Evolutionary conservation across 805 yeast genomes (phyloP).

Genomic region (Sugiyamaella marilandica): DNA sequence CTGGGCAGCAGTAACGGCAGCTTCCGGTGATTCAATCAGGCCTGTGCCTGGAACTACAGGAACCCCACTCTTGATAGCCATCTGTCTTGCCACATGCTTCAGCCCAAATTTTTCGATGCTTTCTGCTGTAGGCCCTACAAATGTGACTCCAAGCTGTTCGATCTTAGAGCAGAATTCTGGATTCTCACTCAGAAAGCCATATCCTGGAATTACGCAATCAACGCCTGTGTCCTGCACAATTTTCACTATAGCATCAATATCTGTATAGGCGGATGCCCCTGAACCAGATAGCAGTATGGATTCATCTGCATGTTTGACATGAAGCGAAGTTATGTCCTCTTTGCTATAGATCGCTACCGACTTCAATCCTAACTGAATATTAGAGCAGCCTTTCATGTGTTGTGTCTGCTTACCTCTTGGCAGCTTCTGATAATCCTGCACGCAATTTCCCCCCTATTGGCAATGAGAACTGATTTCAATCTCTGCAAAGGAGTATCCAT

Average conservation of each 20-base stretch:
- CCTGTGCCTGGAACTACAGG: slow-evolving; percentile 98
- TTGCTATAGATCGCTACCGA: slow-evolving; percentile 87
- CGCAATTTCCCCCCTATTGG: slow-evolving; percentile 96
- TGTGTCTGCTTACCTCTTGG: not conserved
- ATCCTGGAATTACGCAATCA: slow-evolving; percentile 93
- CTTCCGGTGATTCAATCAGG: slow-evolving; percentile 60
- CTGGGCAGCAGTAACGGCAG: slow-evolving; percentile 71
- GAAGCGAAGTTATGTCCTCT: slow-evolving; percentile 81
- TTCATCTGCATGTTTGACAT: slow-evolving; percentile 74
- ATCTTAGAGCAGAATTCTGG: slow-evolving; percentile 92
- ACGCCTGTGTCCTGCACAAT: slow-evolving; percentile 82
- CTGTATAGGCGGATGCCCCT: slow-evolving; percentile 83
- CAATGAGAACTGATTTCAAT: slow-evolving; percentile 76
- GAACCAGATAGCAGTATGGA: slow-evolving; percentile 73
- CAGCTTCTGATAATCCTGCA: slow-evolving; percentile 73
- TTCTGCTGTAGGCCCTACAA: slow-evolving; percentile 92
- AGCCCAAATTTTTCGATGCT: slow-evolving; percentile 86
- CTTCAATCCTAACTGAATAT: slow-evolving; percentile 68
- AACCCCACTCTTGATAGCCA: slow-evolving; percentile 81
- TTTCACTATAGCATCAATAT: slow-evolving; percentile 72
- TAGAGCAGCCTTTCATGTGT: slow-evolving; percentile 32
- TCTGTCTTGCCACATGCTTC: slow-evolving; percentile 92
- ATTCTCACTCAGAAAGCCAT: slow-evolving; percentile 94
- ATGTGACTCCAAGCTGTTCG: slow-evolving; percentile 71
- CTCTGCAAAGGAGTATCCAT: slow-evolving; percentile 37